Evolutionary conservation across 148 eudicot species (phyloP).

Genomic region (Vaccinium vitisidaea): DNA sequence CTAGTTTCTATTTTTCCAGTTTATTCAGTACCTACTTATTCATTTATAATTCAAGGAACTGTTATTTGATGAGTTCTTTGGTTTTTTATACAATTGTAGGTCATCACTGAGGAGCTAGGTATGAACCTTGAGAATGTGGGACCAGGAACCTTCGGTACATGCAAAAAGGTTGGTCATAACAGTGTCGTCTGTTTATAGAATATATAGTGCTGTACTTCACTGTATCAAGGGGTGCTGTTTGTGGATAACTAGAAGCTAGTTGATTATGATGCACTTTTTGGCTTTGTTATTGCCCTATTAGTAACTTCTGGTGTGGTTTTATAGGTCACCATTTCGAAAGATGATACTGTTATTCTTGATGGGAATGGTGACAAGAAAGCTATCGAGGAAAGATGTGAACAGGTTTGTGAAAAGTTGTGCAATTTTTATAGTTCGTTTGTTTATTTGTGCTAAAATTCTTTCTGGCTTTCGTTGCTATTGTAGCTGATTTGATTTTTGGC

Average conservation of each 20-base stretch:
- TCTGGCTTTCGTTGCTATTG: neutral
- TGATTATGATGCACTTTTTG: neutral
- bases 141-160: constrained; percentile 69
- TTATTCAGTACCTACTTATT: neutral
- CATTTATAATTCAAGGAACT: neutral
- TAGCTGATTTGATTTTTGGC: constrained; percentile 8
- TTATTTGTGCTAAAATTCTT: neutral
- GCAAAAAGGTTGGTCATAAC: constrained; percentile 56
- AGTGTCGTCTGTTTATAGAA: neutral
- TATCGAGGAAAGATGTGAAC: constrained; percentile 88
- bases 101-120: constrained; percentile 79
- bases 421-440: no score
- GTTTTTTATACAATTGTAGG: constrained; percentile 32
- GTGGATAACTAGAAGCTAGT: neutral
- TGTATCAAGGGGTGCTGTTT: neutral
- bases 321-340: constrained; percentile 77
- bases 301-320: constrained; percentile 2
- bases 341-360: constrained; percentile 86
- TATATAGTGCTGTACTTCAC: neutral
- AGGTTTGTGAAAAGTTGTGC: constrained; percentile 33
- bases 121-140: constrained; percentile 73
- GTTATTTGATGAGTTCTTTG: neutral
- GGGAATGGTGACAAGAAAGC: constrained; percentile 80
- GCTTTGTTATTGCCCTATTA: neutral
- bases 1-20: neutral